Evolutionary conservation across 2,329 filamentous ascomycete genomes (phyloP), one percentile per base, ranked within the genome.

Genomic region (Sporothrix luriei): DNA sequence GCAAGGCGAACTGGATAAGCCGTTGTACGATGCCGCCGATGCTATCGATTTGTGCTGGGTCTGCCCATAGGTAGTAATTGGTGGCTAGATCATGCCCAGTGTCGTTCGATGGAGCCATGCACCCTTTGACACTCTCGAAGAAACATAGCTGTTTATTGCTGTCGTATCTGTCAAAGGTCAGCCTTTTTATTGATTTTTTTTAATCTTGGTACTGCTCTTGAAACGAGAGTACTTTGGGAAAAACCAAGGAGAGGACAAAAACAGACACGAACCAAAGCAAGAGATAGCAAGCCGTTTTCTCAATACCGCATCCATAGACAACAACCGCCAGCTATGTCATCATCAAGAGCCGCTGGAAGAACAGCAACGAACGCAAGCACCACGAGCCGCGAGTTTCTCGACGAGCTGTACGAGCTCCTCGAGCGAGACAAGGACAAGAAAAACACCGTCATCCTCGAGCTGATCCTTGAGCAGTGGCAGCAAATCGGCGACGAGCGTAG

Each of bases 381-480:
- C 19, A 40, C 29, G 19, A 54, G n/a, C 29, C 70, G 59, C n/a
- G 49, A 52, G 24, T 66, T 72, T 43, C 52, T 73, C 52, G 51
- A 66, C 33, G 71, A 73, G 49, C 66, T 73, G 24, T 73, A 73
- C 19, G 73, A 72, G 26, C 46, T 68, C 16, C 66, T 73, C 2
- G 71, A 73, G 24, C 54, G 38, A 4, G 65, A 71, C 7, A 51
- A 61, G 11, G 57, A 73, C n/a, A 59, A 66, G 3, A 40, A 62
- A 6, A 72, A 68, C 54, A 69, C 70, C 1, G 54, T 64, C 19
- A 59, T 72, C 14, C 70, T 49, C 48, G 73, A 73, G 59, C 40
- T 73, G 16, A 71, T 73, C 14, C 66, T 73, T 11, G 66, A 71
- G 43, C 70, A 71, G 40, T 73, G 73, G 73, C 43, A 70, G 40